A percentile compares a stretch with the other conserved stretches of the same genome.
Conservation (phyloP, 2,329 filamentous ascomycete genomes). For the Cercospora nicotianae region DNA sequence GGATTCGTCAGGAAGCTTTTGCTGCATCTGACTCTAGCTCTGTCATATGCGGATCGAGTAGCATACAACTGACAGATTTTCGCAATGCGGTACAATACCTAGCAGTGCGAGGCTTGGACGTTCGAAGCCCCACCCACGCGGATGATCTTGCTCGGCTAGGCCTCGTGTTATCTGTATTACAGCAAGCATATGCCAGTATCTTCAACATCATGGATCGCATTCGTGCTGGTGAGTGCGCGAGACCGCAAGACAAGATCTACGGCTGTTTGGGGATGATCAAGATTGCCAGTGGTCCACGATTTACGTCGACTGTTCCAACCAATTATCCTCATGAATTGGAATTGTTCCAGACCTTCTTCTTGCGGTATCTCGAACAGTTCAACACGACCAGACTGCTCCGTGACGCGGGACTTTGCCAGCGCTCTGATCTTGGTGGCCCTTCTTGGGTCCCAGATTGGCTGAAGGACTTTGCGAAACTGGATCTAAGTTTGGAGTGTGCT, state of each 20-base stretch:
- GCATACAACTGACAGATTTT: neutral
- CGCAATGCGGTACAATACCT: conserved; percentile 14
- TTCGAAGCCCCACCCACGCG: neutral
- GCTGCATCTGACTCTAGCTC: neutral
- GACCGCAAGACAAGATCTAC: conserved; percentile 17
- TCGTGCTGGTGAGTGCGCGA: conserved; percentile 4
- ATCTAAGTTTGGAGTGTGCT: conserved; percentile 9
- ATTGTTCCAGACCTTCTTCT: conserved; percentile 13
- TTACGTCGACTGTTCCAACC: conserved; percentile 8
- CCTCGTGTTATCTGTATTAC: conserved; percentile 3
- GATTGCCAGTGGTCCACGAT: neutral
- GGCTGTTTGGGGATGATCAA: conserved; percentile 18
- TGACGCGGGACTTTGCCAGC: conserved; percentile 13
- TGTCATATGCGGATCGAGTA: neutral
- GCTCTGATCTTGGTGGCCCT: conserved; percentile 5
- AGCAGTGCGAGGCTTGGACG: conserved; percentile 10
- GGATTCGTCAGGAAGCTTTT: neutral
- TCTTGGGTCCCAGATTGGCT: conserved; percentile 19
- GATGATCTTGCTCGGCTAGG: neutral
- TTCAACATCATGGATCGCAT: conserved; percentile 4
- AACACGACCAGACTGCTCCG: conserved; percentile 5
- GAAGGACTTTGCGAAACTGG: neutral
- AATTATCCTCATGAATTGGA: neutral
- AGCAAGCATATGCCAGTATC: conserved; percentile 7
- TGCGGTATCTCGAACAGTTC: conserved; percentile 4